Percentiles rank a stretch among this genome's conserved stretches.
Evolutionary conservation across 495 filamentous ascomycete species (phyloP).

Genomic region (Podospora pseudopauciseta): DNA sequence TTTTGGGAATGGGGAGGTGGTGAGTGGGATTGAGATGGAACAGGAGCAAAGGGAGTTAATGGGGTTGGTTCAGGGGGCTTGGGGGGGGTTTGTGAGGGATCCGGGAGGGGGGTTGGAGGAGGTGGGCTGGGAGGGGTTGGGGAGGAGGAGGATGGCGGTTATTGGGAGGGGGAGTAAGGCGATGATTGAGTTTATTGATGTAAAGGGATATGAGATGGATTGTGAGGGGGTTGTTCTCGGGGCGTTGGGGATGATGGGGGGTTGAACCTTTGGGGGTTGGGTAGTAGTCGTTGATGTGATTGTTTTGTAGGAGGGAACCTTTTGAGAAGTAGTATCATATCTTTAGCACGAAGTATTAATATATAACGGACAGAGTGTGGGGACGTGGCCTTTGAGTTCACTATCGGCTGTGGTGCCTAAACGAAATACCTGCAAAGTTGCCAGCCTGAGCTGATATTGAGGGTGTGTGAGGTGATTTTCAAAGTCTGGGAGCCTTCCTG

Average conservation of each 20-base stretch:
- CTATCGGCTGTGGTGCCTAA: no score
- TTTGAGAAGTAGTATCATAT: no score
- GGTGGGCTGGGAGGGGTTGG: slow-evolving; percentile 12
- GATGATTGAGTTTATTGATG: neutral
- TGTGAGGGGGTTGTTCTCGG: neutral
- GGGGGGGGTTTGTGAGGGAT: slow-evolving; percentile 41
- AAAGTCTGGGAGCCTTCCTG: neutral
- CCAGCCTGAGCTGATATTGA: no score
- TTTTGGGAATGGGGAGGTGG: slow-evolving; percentile 39
- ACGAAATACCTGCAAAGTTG: no score
- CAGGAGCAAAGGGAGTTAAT: slow-evolving; percentile 28
- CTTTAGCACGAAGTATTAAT: no score
- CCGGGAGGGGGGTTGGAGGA: slow-evolving; percentile 11
- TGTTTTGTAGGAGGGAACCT: no score
- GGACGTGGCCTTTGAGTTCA: no score
- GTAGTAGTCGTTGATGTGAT: no score
- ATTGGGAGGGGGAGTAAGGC: neutral
- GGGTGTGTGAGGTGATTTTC: no score
- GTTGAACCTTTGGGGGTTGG: neutral
- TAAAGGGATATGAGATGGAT: neutral
- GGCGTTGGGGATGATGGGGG: neutral
- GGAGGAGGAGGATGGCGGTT: neutral
- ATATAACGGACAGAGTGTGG: no score
- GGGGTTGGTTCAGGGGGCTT: slow-evolving; percentile 38
- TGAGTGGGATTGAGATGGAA: slow-evolving; percentile 36